Evolutionary conservation across 176 grass and related monocot species (phyloP).

Genomic region (Zoysia japonica): DNA sequence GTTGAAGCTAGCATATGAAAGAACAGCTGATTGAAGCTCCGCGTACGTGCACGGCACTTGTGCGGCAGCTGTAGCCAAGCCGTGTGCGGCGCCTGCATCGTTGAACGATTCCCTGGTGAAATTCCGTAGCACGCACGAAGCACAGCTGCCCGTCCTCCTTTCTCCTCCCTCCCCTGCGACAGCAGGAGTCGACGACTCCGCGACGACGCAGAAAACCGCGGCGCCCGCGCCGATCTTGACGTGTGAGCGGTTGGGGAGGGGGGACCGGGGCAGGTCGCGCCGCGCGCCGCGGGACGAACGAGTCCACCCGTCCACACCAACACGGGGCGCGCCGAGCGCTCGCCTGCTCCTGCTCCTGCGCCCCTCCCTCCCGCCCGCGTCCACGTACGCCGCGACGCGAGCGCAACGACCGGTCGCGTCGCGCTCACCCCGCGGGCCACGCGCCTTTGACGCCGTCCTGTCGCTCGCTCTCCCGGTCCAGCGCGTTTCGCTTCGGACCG

Average conservation of each 20-base stretch:
- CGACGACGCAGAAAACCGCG: slow-evolving; percentile 30
- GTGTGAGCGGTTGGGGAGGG: not conserved
- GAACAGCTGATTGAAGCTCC: not conserved
- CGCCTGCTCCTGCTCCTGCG: too few relatives aligned
- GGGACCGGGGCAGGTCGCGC: not conserved
- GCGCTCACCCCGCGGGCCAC: not conserved
- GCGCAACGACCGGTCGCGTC: not conserved
- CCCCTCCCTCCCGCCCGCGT: not conserved
- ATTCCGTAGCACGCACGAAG: slow-evolving; percentile 5
- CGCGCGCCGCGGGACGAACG: not conserved
- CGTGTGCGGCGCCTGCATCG: not conserved
- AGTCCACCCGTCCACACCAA: too few relatives aligned
- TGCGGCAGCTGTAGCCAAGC: not conserved
- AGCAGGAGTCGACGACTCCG: not conserved
- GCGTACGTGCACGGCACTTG: not conserved
- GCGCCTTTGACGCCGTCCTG: slow-evolving; percentile 49
- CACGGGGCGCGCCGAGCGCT: too few relatives aligned
- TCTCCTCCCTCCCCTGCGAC: not conserved
- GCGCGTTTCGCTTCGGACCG: slow-evolving; percentile 17
- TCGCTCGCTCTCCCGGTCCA: not conserved
- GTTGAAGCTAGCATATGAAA: not conserved
- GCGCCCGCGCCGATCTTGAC: not conserved
- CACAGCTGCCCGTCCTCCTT: not conserved
- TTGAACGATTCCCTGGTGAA: slow-evolving; percentile 24
- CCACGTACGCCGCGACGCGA: not conserved